Percentiles rank a stretch among this genome's conserved stretches.
phyloP scores from a whole-genome alignment of 2,329 filamentous ascomycete genomes.

The Byssoonygena ceratinophila region DNA sequence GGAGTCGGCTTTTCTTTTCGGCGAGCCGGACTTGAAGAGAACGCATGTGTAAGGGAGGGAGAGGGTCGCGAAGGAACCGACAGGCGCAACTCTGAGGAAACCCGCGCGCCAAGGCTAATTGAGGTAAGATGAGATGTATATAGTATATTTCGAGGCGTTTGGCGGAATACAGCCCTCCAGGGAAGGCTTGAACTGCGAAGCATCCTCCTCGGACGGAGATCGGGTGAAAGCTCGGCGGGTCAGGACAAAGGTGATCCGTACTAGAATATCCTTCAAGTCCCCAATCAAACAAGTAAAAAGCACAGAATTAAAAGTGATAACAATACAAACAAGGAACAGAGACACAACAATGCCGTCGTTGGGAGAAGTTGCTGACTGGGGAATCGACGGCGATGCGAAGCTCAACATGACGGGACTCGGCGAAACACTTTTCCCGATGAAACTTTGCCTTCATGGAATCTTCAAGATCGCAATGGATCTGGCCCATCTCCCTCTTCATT shows the following conservation, averaged over 20 bases:
- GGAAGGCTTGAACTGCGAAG: constrained; percentile 54
- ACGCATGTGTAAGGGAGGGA: constrained; percentile 29
- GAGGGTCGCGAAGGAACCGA: constrained; percentile 16
- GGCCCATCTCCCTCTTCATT: not conserved
- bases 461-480: constrained; percentile 4
- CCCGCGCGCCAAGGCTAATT: constrained; percentile 25
- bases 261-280: not conserved
- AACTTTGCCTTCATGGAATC: constrained; percentile 26
- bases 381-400: not conserved
- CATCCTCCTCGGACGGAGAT: constrained; percentile 40
- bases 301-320: not conserved
- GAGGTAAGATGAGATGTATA: constrained; percentile 26
- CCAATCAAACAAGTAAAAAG: not conserved
- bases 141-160: constrained; percentile 35
- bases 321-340: constrained; percentile 6
- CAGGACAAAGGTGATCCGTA: not conserved
- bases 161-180: constrained; percentile 53
- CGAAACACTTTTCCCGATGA: constrained; percentile 23
- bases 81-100: constrained; percentile 11
- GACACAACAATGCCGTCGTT: not conserved
- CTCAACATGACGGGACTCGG: constrained; percentile 15
- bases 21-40: constrained; percentile 39
- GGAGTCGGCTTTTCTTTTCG: constrained; percentile 49
- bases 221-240: not conserved
- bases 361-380: not conserved